A percentile compares a stretch with the other conserved stretches of the same genome.
Conservation (phyloP, 208 protist genomes). For the Trypanosoma congolense region DNA sequence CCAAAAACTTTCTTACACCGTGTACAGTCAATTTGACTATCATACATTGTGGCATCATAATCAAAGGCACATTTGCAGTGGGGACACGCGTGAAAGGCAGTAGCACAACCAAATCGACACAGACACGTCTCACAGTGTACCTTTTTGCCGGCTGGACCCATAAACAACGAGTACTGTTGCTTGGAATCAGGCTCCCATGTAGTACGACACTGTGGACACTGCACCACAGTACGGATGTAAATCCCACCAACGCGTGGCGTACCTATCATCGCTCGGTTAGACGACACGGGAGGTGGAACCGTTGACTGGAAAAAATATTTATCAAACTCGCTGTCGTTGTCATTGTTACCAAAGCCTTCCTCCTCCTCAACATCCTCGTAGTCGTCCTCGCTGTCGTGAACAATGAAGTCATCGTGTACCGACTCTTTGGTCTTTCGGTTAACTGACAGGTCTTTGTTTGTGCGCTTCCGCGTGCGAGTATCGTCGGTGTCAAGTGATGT, state of each 20-base stretch:
- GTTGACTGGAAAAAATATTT: constrained; percentile 3
- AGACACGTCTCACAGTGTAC: constrained; percentile 86
- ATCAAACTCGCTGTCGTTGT: constrained; percentile 12
- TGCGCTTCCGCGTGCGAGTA: too few relatives aligned
- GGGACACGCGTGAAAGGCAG: constrained; percentile 75
- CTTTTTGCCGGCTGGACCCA: constrained; percentile 72
- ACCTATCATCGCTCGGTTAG: constrained; percentile 64
- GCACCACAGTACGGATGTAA: constrained; percentile 48
- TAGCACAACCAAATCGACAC: constrained; percentile 70
- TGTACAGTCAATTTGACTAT: constrained; percentile 39
- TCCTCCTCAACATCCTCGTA: constrained; percentile 12
- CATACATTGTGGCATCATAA: constrained; percentile 80
- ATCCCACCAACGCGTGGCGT: constrained; percentile 36
- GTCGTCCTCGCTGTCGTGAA: constrained; percentile 18
- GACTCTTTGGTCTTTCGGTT: not conserved
- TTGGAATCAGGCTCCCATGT: constrained; percentile 65
- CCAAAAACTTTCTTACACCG: constrained; percentile 61
- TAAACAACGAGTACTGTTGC: constrained; percentile 85
- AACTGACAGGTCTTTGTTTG: too few relatives aligned
- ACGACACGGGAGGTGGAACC: constrained; percentile 42
- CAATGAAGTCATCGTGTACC: constrained; percentile 14
- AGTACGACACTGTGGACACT: constrained; percentile 71
- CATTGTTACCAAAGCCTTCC: not conserved
- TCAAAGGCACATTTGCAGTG: constrained; percentile 66
- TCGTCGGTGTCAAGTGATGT: too few relatives aligned